Evolutionary conservation across 371 early-diverging fungal genomes (phyloP).

Genomic region (Chytridium lagenaria): DNA sequence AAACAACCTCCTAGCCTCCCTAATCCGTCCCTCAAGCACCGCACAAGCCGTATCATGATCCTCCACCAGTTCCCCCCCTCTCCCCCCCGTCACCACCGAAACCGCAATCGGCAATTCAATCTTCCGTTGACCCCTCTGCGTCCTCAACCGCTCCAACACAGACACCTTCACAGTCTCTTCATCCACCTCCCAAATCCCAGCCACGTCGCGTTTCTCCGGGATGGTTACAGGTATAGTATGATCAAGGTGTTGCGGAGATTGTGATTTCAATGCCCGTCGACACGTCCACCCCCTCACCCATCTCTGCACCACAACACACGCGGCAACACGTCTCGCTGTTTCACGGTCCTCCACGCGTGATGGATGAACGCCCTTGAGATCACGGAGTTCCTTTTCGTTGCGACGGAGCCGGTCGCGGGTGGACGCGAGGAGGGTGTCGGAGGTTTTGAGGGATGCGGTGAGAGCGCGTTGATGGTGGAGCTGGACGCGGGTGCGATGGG

Average conservation of each 20-base stretch:
- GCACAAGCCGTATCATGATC: background rate
- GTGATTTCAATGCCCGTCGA: too few relatives aligned
- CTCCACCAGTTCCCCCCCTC: background rate
- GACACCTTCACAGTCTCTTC: too few relatives aligned
- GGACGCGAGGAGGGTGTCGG: background rate
- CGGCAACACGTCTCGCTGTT: background rate
- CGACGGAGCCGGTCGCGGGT: background rate
- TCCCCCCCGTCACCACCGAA: background rate
- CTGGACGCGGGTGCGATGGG: constrained; percentile 9
- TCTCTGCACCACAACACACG: constrained; percentile 14
- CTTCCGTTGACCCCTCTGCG: too few relatives aligned
- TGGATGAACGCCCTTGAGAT: constrained; percentile 15
- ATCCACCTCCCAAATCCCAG: too few relatives aligned
- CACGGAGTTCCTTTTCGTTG: constrained; percentile 17
- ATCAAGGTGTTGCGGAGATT: too few relatives aligned
- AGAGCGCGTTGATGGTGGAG: background rate
- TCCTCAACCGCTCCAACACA: too few relatives aligned
- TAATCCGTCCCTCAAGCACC: background rate
- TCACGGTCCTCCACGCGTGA: background rate
- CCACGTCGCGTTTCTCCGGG: too few relatives aligned
- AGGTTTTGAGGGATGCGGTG: constrained; percentile 7
- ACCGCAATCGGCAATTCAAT: too few relatives aligned
- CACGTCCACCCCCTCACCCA: constrained; percentile 10
- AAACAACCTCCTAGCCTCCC: background rate
- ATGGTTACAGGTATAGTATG: too few relatives aligned